Conservation (phyloP, 768 basidiomycete species). For the Hemileccinum impolitum region DNA sequence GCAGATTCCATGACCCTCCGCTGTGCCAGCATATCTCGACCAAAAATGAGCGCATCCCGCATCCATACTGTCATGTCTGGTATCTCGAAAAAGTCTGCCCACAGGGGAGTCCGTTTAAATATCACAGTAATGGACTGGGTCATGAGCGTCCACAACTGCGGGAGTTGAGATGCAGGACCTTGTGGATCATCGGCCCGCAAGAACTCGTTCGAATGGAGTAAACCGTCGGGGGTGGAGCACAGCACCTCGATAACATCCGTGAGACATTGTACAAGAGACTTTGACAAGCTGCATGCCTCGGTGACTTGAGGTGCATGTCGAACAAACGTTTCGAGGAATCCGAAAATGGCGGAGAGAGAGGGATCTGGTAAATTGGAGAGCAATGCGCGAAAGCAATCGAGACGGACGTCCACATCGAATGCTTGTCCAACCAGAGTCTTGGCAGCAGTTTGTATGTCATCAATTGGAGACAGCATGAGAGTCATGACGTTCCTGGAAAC, state of each 20-base stretch:
- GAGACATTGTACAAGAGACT: constrained; percentile 86
- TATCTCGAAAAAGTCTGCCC: constrained; percentile 78
- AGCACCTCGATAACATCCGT: constrained; percentile 90
- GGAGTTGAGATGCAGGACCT: constrained; percentile 53
- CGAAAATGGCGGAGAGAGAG: constrained; percentile 66
- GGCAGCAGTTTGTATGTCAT: constrained; percentile 67
- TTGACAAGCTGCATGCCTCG: constrained; percentile 88
- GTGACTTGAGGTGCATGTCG: constrained; percentile 59
- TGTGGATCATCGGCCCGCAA: constrained; percentile 41
- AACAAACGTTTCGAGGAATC: constrained; percentile 66
- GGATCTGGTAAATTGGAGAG: constrained; percentile 63
- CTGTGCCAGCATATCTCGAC: constrained; percentile 78
- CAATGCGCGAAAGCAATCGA: constrained; percentile 82
- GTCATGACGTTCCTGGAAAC: constrained; percentile 58
- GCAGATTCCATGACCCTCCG: constrained; percentile 77
- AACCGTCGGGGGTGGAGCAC: constrained; percentile 67
- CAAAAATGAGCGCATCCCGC: constrained; percentile 96
- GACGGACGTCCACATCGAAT: constrained; percentile 85
- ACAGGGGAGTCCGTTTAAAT: constrained; percentile 78
- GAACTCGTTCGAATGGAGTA: constrained; percentile 57
- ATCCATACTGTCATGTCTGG: constrained; percentile 94
- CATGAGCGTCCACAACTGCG: constrained; percentile 81
- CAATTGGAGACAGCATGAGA: constrained; percentile 81
- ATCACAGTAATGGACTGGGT: constrained; percentile 75
- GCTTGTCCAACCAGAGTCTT: constrained; percentile 81